Percentiles rank a stretch among this genome's conserved stretches.
phyloP scores from a whole-genome alignment of 139 green algal genomes.

The Chlamydomonas incerta region DNA sequence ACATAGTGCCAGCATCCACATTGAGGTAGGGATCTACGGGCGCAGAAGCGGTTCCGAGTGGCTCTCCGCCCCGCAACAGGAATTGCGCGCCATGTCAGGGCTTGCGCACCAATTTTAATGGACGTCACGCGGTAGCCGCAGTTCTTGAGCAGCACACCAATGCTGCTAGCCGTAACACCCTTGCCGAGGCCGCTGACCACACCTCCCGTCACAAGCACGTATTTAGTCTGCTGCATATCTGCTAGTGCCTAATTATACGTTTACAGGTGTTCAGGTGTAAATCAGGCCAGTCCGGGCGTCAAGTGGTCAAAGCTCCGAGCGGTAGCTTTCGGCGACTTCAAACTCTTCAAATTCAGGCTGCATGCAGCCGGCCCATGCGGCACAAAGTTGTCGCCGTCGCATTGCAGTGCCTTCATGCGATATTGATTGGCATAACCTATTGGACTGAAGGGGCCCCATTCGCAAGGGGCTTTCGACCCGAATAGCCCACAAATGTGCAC shows the following conservation, averaged over 20 bases:
- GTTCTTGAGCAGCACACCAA: constrained; percentile 97
- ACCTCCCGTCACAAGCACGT: constrained; percentile 96
- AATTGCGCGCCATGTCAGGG: not conserved
- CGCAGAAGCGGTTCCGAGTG: not conserved
- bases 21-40: constrained; percentile 98
- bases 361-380: too few relatives aligned
- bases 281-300: not conserved
- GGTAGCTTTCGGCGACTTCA: too few relatives aligned
- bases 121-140: constrained; percentile 92
- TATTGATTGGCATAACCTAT: too few relatives aligned
- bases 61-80: not conserved
- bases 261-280: too few relatives aligned
- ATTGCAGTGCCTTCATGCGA: too few relatives aligned
- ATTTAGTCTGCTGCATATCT: constrained; percentile 85
- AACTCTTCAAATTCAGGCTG: too few relatives aligned
- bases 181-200: constrained; percentile 98
- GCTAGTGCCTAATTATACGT: too few relatives aligned
- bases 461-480: too few relatives aligned
- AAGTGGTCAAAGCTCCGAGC: not conserved
- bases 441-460: too few relatives aligned
- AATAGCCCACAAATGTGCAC: too few relatives aligned
- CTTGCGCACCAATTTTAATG: constrained; percentile 96
- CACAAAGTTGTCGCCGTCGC: too few relatives aligned
- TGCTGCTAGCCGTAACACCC: constrained; percentile 94
- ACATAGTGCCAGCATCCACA: constrained; percentile 99